These are phyloP conservation scores for Beauveria asiatica DNA, from an alignment of 2,329 filamentous ascomycete species.

Conservation along the genomic window DNA sequence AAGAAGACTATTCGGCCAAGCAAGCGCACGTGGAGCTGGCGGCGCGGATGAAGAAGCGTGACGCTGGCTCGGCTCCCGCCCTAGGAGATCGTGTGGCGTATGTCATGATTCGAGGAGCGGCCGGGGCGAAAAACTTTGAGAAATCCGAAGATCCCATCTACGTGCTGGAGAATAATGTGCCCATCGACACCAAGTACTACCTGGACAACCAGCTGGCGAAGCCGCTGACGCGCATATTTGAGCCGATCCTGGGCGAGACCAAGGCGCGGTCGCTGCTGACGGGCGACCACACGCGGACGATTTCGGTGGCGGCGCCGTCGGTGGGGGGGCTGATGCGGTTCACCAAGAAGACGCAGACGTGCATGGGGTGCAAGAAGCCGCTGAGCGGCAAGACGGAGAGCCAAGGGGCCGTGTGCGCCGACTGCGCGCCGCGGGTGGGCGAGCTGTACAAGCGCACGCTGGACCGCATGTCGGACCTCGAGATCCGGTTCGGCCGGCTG, in stretches of 20 bases:
- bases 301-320: slow-evolving; percentile 83
- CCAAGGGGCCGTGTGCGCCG: slow-evolving; percentile 76
- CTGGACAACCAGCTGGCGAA: slow-evolving; percentile 97
- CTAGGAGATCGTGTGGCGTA: slow-evolving; percentile 96
- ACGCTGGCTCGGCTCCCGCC: slow-evolving; percentile 84
- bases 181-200: slow-evolving; percentile 97
- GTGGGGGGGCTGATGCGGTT: slow-evolving; percentile 98
- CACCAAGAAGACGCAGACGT: slow-evolving; percentile 93
- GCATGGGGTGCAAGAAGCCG: slow-evolving; percentile 98
- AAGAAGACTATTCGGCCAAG: slow-evolving; percentile 80
- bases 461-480: slow-evolving; percentile 80
- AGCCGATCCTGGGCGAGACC: slow-evolving; percentile 91
- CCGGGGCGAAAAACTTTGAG: slow-evolving; percentile 90
- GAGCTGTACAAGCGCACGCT: slow-evolving; percentile 92
- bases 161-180: slow-evolving; percentile 94
- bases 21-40: slow-evolving; percentile 95
- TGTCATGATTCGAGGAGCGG: slow-evolving; percentile 89
- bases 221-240: slow-evolving; percentile 89
- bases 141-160: slow-evolving; percentile 95
- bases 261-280: slow-evolving; percentile 79
- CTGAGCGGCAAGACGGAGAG: slow-evolving; percentile 70
- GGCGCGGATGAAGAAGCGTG: slow-evolving; percentile 93
- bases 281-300: slow-evolving; percentile 89
- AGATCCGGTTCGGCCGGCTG: slow-evolving; percentile 82
- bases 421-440: slow-evolving; percentile 76